Evolutionary conservation across 2,329 filamentous ascomycete genomes (phyloP).

Genomic region (Cadophora malorum): DNA sequence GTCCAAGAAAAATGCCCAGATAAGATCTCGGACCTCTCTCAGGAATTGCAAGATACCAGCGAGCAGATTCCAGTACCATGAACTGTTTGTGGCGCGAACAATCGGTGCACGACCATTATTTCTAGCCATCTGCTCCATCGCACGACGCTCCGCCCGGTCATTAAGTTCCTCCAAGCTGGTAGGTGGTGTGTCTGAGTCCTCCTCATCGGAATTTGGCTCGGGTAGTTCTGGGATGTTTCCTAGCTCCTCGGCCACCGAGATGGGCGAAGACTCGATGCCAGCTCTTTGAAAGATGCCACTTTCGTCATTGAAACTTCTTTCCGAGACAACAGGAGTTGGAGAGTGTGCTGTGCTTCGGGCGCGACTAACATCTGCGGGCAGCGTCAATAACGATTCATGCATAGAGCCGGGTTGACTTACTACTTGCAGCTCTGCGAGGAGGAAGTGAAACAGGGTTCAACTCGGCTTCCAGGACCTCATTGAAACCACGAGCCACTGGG

Average conservation of each 20-base stretch:
- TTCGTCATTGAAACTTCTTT: conserved; percentile 47
- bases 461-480: conserved; percentile 31
- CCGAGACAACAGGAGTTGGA: conserved; percentile 6
- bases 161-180: background rate
- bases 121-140: conserved; percentile 11
- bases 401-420: conserved; percentile 20
- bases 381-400: conserved; percentile 18
- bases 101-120: background rate
- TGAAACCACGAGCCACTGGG: conserved; percentile 29
- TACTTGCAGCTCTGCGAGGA: conserved; percentile 6
- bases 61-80: background rate
- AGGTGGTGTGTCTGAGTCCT: conserved; percentile 8
- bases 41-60: conserved; percentile 2
- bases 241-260: conserved; percentile 25
- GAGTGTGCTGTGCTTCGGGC: background rate
- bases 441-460: conserved; percentile 31
- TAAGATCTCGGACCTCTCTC: background rate
- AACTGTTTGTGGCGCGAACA: background rate
- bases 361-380: conserved; percentile 9
- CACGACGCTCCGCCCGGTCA: conserved; percentile 11
- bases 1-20: background rate
- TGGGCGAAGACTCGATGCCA: conserved; percentile 42
- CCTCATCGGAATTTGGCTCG: conserved; percentile 19
- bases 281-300: conserved; percentile 47
- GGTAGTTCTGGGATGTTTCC: conserved; percentile 26